phyloP scores from a whole-genome alignment of 2,329 filamentous ascomycete genomes.

The Ceratocystis ficicola region DNA sequence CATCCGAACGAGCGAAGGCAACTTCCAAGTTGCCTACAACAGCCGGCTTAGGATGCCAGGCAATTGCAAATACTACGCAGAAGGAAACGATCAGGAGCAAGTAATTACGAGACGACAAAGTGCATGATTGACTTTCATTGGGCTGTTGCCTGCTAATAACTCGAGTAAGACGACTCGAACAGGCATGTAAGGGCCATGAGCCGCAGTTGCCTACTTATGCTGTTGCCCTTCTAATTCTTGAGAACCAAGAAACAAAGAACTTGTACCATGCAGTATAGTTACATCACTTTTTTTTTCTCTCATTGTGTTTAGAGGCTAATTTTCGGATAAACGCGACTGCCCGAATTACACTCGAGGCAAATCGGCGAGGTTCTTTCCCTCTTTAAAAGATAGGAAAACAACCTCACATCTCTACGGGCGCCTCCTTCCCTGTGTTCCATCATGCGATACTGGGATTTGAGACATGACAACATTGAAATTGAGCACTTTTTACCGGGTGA shows the following conservation, averaged over 20 bases:
- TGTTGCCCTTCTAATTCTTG: too few species aligned
- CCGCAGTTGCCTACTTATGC: too few species aligned
- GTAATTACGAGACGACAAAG: too few species aligned
- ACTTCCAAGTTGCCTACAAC: too few species aligned
- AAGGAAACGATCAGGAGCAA: too few species aligned
- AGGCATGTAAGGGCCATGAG: too few species aligned
- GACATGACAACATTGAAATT: not conserved
- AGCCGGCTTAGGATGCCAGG: too few species aligned
- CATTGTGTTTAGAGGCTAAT: not conserved
- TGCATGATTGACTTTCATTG: too few species aligned
- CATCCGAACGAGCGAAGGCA: too few species aligned
- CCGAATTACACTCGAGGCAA: not conserved
- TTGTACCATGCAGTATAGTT: not conserved
- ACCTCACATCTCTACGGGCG: not conserved
- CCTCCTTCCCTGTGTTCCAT: not conserved
- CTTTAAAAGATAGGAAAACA: not conserved
- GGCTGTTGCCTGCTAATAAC: too few species aligned
- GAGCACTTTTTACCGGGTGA: not conserved
- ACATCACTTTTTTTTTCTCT: not conserved
- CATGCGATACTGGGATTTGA: not conserved
- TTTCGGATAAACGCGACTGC: not conserved
- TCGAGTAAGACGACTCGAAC: too few species aligned
- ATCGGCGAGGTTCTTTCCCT: not conserved
- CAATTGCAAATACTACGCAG: too few species aligned
- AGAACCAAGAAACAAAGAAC: not conserved